Percentiles rank a stretch among this genome's conserved stretches.
These are phyloP conservation scores for Ophiosphaerella korrae DNA, from an alignment of 2,329 filamentous ascomycete species.

Conservation along the genomic window DNA sequence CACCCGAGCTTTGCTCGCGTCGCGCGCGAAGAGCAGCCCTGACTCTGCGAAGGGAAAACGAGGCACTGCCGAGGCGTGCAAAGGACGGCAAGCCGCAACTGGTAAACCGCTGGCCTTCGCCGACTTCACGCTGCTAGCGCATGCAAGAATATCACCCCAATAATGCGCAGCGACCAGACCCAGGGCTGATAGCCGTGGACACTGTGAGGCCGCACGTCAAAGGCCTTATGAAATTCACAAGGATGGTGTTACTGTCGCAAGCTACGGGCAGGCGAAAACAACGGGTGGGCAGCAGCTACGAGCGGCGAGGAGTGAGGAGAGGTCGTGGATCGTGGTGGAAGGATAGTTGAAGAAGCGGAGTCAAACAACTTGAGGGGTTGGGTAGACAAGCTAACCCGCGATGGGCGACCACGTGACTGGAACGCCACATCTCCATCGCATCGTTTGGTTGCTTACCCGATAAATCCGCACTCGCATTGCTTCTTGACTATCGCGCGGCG, in stretches of 20 bases:
- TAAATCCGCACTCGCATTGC: too few species aligned
- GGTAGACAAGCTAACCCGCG: too few species aligned
- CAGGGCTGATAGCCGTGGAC: conserved; percentile 10
- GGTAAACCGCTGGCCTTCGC: conserved; percentile 5
- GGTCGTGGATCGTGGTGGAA: too few species aligned
- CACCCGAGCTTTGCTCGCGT: conserved; percentile 19
- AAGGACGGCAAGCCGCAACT: too few species aligned
- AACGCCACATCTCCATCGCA: too few species aligned
- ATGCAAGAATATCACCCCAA: conserved; percentile 19
- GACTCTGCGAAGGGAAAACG: conserved; percentile 8
- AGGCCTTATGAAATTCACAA: conserved; percentile 22
- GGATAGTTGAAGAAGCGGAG: too few species aligned
- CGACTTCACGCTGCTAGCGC: conserved; percentile 9
- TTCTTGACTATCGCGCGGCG: too few species aligned
- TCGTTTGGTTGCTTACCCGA: too few species aligned
- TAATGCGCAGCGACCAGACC: conserved; percentile 10
- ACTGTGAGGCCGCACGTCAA: conserved; percentile 8
- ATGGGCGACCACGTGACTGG: too few species aligned
- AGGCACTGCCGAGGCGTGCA: too few species aligned
- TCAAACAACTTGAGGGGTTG: too few species aligned
- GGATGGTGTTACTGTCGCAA: conserved; percentile 18
- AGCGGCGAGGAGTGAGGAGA: too few species aligned
- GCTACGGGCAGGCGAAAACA: conserved; percentile 7
- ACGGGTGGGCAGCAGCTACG: not conserved
- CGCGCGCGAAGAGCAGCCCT: conserved; percentile 14